A percentile compares a stretch with the other conserved stretches of the same genome.
Conservation (phyloP, 208 protist genomes). For the Vickermania ingenoplastis region DNA sequence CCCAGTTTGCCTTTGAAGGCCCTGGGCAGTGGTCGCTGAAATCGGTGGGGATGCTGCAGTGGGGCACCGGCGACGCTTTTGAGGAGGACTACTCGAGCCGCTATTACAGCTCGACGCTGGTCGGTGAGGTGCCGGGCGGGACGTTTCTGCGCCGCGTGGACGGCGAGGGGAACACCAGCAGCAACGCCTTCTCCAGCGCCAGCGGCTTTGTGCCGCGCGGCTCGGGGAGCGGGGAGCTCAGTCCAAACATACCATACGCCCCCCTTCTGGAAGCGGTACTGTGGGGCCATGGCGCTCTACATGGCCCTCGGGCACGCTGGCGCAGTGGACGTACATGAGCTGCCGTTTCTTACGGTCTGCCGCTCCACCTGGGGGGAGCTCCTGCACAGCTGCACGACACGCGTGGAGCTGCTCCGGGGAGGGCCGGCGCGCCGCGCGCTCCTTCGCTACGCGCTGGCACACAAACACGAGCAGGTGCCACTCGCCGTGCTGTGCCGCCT, state of each 20-base stretch:
- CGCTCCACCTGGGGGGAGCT: not conserved
- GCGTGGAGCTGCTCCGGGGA: not conserved
- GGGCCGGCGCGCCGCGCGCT: not conserved
- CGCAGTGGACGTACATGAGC: not conserved
- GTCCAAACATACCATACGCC: not conserved
- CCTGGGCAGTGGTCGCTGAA: no score
- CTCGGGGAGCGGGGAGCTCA: not conserved
- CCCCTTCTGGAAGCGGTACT: not conserved
- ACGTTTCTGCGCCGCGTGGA: no score
- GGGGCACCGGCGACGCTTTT: no score
- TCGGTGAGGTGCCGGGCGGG: no score
- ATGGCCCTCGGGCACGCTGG: not conserved
- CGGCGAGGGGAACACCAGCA: no score
- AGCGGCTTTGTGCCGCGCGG: no score
- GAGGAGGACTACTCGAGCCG: no score
- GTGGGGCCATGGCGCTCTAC: constrained; percentile 2
- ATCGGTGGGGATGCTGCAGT: no score
- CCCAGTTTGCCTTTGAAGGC: no score
- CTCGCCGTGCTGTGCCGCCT: not conserved
- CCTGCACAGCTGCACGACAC: not conserved
- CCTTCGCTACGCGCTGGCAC: not conserved
- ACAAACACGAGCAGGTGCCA: not conserved
- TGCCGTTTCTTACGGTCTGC: not conserved
- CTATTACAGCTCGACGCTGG: no score
- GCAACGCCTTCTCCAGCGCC: no score